Percentiles rank a stretch among this genome's conserved stretches.
Evolutionary conservation across 176 grass and related monocot species (phyloP).

Genomic region (Aegilops speltoides): DNA sequence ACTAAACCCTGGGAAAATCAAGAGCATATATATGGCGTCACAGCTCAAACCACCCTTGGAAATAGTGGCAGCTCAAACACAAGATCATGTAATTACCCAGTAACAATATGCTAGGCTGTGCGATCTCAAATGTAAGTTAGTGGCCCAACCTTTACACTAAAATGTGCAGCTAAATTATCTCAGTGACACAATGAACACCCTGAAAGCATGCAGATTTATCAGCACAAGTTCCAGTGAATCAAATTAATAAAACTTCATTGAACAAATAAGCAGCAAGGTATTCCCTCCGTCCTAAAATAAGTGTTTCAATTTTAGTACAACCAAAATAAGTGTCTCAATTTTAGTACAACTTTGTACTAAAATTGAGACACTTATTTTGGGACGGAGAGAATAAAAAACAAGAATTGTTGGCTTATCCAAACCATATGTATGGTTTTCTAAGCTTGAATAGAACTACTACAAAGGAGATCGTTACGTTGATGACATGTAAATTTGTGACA

Average conservation of each 20-base stretch:
- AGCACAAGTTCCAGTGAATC: background rate
- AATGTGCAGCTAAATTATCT: no score
- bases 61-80: background rate
- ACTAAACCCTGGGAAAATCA: background rate
- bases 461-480: no score
- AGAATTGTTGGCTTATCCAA: background rate
- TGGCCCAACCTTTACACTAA: no score
- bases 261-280: background rate
- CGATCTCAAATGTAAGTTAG: background rate
- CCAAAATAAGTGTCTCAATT: no score
- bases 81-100: background rate
- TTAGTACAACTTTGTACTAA: no score
- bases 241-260: background rate
- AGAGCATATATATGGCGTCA: background rate
- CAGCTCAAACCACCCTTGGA: background rate
- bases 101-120: background rate
- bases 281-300: no score
- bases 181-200: no score
- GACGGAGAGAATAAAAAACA: background rate
- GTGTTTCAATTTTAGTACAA: no score
- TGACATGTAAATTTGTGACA: background rate
- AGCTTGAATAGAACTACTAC: background rate
- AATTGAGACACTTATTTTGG: no score
- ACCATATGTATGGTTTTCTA: background rate
- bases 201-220: background rate